Conservation (phyloP, 2,329 filamentous ascomycete genomes). For the Colletotrichum sp. region DNA sequence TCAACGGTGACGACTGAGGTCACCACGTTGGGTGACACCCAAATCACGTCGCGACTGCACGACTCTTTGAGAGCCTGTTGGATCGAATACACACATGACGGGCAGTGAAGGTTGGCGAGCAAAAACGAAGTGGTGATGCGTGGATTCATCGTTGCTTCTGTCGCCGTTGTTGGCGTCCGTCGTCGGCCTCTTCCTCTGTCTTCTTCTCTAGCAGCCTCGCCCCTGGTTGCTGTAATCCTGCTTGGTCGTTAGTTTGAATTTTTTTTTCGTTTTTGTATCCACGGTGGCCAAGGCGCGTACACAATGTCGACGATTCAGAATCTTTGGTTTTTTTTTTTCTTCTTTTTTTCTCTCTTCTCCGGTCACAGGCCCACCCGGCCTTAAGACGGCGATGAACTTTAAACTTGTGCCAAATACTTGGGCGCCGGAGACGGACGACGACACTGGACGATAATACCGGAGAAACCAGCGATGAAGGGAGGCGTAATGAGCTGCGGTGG, state of each 20-base stretch:
- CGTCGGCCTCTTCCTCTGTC: neutral
- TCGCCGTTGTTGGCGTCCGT: neutral
- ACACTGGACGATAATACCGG: neutral
- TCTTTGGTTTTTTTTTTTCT: neutral
- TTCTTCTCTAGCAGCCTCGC: neutral
- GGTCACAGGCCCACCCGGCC: neutral
- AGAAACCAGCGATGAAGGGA: neutral
- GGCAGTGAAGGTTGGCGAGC: conserved; percentile 78
- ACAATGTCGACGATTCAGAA: neutral
- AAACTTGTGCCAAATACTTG: neutral
- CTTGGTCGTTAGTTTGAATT: neutral
- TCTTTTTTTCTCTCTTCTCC: neutral
- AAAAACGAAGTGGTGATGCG: conserved; percentile 64
- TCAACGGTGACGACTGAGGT: conserved; percentile 71
- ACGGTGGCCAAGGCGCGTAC: neutral
- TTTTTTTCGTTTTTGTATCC: neutral
- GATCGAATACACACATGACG: conserved; percentile 74
- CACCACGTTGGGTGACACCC: conserved; percentile 73
- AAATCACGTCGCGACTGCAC: conserved; percentile 51
- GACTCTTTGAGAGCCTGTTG: conserved; percentile 58
- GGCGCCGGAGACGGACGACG: neutral
- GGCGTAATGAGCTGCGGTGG: neutral
- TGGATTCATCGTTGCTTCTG: neutral
- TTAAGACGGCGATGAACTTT: neutral
- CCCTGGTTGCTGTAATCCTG: neutral